Evolutionary conservation across 1,139 yeast species (phyloP).

Genomic region (Wickerhamomyces sp.): DNA sequence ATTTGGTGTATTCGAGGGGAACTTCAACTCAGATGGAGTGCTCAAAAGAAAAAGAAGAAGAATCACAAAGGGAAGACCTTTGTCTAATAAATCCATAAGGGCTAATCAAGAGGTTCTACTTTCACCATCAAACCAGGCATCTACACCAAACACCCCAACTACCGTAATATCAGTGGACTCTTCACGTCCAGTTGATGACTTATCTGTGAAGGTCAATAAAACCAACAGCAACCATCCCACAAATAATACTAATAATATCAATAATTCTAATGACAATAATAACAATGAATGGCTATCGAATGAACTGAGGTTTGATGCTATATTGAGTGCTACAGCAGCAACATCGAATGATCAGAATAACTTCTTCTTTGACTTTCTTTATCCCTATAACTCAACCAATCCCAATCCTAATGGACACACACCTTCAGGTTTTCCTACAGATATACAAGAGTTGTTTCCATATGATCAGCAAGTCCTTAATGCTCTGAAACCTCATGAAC

Average conservation of each 20-base stretch:
- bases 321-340: slow-evolving; percentile 64
- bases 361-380: slow-evolving; percentile 52
- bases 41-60: slow-evolving; percentile 23
- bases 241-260: background rate
- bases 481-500: slow-evolving; percentile 18
- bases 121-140: slow-evolving; percentile 1
- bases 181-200: no score
- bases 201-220: background rate
- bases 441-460: slow-evolving; percentile 9
- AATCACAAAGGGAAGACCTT: slow-evolving; percentile 20
- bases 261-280: slow-evolving; percentile 10
- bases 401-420: slow-evolving; percentile 8
- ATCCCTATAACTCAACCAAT: slow-evolving; percentile 20
- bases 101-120: background rate
- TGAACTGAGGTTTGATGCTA: slow-evolving; percentile 66
- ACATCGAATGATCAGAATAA: slow-evolving; percentile 50
- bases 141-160: background rate
- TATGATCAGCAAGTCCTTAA: slow-evolving; percentile 24
- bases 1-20: slow-evolving; percentile 68
- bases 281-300: slow-evolving; percentile 61
- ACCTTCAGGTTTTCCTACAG: slow-evolving; percentile 1
- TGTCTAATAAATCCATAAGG: slow-evolving; percentile 1
- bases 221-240: slow-evolving; percentile 6
- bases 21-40: background rate
- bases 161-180: background rate